These are phyloP conservation scores for Podaxis mareebaensis DNA, from an alignment of 768 basidiomycete genomes.

Conservation along the genomic window DNA sequence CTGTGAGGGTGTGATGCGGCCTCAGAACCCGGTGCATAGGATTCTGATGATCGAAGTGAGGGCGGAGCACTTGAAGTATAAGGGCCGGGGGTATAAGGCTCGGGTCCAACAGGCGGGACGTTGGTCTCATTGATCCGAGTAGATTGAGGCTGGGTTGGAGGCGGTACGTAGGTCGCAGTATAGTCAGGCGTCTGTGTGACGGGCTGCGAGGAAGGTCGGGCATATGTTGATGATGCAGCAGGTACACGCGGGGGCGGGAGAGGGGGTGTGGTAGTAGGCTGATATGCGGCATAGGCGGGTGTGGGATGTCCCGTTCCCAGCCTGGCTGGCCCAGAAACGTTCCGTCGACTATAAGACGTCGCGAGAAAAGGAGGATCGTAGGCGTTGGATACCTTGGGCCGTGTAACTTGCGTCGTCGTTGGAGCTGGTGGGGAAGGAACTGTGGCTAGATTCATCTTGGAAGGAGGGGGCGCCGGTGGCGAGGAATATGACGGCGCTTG, in stretches of 20 bases:
- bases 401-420: conserved; percentile 43
- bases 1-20: not conserved
- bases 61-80: not conserved
- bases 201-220: not conserved
- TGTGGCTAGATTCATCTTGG: conserved; percentile 8
- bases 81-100: not conserved
- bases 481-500: conserved; percentile 30
- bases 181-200: not conserved
- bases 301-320: conserved; percentile 1
- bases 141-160: not conserved
- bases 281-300: conserved; percentile 23
- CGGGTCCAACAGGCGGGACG: not conserved
- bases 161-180: not conserved
- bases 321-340: conserved; percentile 11
- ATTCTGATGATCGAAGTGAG: not conserved
- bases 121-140: not conserved
- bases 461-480: conserved; percentile 21
- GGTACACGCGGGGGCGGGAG: conserved; percentile 3
- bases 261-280: conserved; percentile 18
- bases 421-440: conserved; percentile 24
- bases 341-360: conserved; percentile 24
- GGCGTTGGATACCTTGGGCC: conserved; percentile 68
- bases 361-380: conserved; percentile 78
- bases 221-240: not conserved
- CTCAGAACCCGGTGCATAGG: not conserved